Percentiles rank a stretch among this genome's conserved stretches.
phyloP scores from a whole-genome alignment of 345 rosid species.

The Lagerstroemia speciosa region DNA sequence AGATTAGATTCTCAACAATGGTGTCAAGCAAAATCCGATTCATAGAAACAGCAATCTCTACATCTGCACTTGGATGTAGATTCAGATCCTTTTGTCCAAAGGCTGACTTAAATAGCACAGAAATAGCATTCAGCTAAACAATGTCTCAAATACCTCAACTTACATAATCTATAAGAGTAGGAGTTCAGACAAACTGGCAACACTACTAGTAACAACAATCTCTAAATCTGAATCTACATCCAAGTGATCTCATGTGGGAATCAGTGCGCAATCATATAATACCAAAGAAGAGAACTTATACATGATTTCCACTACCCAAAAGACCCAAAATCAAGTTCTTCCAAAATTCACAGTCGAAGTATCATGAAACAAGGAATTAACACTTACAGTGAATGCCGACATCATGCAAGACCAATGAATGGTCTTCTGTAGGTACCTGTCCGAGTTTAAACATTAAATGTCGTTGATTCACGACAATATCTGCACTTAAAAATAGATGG shows the following conservation, averaged over 20 bases:
- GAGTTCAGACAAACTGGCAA: neutral
- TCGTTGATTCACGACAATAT: constrained; percentile 6
- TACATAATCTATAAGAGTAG: neutral
- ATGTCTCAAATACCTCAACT: neutral
- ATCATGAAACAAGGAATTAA: neutral
- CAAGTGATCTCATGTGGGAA: neutral
- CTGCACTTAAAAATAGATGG: constrained; percentile 7
- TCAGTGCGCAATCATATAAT: neutral
- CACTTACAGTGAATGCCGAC: constrained; percentile 71
- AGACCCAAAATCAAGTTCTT: neutral
- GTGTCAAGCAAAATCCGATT: neutral
- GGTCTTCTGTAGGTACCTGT: constrained; percentile 54
- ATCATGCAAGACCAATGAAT: constrained; percentile 67
- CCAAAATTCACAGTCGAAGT: neutral
- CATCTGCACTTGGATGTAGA: too few relatives aligned
- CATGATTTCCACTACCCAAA: neutral
- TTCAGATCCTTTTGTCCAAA: neutral
- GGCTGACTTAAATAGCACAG: neutral
- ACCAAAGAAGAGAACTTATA: neutral
- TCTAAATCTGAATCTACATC: neutral
- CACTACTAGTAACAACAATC: neutral
- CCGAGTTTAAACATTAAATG: constrained; percentile 11
- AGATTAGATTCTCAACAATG: neutral
- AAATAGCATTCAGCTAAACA: neutral
- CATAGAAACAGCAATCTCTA: too few relatives aligned